A percentile compares a stretch with the other conserved stretches of the same genome.
These are phyloP conservation scores for Ganoderma resinaceum DNA, from an alignment of 1,284 basidiomycete genomes.

Conservation along the genomic window DNA sequence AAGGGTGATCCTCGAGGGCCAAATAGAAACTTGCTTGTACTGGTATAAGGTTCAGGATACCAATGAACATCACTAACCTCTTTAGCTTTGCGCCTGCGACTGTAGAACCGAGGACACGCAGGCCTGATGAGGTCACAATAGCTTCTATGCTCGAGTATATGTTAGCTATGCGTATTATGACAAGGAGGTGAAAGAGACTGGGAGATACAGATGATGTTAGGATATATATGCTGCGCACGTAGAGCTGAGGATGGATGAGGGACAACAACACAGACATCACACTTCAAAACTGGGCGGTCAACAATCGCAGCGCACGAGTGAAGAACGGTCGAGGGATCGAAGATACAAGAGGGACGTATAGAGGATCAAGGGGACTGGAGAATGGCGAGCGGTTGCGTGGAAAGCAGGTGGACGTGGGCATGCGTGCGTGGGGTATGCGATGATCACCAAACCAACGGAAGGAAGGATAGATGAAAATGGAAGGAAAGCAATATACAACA, in stretches of 20 bases:
- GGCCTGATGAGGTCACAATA: neutral
- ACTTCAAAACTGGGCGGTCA: slow-evolving; percentile 14
- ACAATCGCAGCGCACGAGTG: slow-evolving; percentile 1
- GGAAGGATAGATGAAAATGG: slow-evolving; percentile 8
- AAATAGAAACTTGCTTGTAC: neutral
- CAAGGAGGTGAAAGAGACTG: slow-evolving; percentile 29
- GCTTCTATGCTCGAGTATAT: slow-evolving; percentile 33
- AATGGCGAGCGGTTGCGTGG: neutral
- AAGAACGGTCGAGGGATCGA: neutral
- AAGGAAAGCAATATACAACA: slow-evolving; percentile 31
- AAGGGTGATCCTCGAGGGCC: neutral
- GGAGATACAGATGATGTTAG: slow-evolving; percentile 38
- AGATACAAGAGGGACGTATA: neutral
- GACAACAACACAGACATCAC: slow-evolving; percentile 22
- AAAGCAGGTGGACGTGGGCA: slow-evolving; percentile 4
- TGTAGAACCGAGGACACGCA: neutral
- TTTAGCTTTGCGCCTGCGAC: neutral
- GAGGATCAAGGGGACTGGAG: neutral
- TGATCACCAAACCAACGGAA: slow-evolving; percentile 15
- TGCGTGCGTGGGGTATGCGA: slow-evolving; percentile 19
- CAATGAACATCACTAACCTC: neutral
- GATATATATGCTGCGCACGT: slow-evolving; percentile 39
- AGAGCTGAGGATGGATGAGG: slow-evolving; percentile 23
- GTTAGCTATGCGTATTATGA: slow-evolving; percentile 38
- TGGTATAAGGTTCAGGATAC: neutral